Evolutionary conservation across 495 filamentous ascomycete genomes (phyloP).

Genomic region (Tuber indicum): DNA sequence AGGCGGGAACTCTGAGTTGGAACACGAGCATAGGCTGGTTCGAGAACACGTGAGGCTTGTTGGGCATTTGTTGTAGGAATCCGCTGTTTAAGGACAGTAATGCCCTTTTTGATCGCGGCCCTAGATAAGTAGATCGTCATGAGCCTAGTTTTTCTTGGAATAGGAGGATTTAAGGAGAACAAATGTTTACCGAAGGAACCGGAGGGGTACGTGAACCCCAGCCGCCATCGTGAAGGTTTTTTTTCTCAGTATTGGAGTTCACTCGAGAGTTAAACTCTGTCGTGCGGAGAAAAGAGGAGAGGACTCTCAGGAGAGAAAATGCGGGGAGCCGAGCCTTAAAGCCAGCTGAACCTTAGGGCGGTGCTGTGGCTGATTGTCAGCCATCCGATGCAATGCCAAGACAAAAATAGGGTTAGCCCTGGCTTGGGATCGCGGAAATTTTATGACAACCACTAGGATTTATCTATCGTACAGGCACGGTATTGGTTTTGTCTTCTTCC

Average conservation of each 20-base stretch:
- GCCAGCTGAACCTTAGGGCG: not conserved
- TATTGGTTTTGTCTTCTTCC: not conserved
- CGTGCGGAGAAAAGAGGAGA: not conserved
- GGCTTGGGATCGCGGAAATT: not conserved
- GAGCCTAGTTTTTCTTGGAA: not conserved
- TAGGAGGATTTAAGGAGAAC: not conserved
- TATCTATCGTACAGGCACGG: not conserved
- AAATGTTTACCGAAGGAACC: constrained; percentile 38
- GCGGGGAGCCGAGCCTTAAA: constrained; percentile 10
- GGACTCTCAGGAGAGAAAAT: too few relatives aligned
- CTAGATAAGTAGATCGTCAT: constrained; percentile 16
- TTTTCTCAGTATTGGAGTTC: not conserved
- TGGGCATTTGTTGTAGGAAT: constrained; percentile 22
- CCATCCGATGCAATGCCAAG: not conserved
- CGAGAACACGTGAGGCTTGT: constrained; percentile 20
- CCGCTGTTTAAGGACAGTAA: constrained; percentile 28
- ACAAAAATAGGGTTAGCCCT: not conserved
- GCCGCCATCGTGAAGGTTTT: constrained; percentile 36
- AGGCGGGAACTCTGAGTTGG: constrained; percentile 13
- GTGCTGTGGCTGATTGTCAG: not conserved
- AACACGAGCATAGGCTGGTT: constrained; percentile 30
- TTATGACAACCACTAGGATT: not conserved
- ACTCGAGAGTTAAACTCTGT: not conserved
- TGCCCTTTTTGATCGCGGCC: constrained; percentile 35
- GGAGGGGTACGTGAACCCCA: constrained; percentile 41